Conservation (phyloP, 495 filamentous ascomycete species). For the Stereocaulon alpinum region DNA sequence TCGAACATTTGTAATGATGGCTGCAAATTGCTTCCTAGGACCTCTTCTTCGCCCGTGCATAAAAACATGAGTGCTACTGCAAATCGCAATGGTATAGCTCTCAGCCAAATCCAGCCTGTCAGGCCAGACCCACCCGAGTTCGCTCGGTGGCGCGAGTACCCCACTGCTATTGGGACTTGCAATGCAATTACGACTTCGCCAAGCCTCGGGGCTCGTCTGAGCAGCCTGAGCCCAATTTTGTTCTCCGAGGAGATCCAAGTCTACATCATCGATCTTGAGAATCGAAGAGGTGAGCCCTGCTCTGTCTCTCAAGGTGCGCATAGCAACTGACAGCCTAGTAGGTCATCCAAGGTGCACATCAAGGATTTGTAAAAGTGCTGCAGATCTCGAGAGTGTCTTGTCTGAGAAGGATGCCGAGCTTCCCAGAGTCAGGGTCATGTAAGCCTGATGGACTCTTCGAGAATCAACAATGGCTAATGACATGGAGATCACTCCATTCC, state of each 20-base stretch:
- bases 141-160: constrained; percentile 7
- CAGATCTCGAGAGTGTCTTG: constrained; percentile 7
- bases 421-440: constrained; percentile 1
- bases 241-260: constrained; percentile 4
- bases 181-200: background rate
- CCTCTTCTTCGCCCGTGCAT: background rate
- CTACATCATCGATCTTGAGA: constrained; percentile 6
- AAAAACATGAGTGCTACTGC: background rate
- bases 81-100: background rate
- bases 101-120: background rate
- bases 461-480: background rate
- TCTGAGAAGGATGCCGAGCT: background rate
- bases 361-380: background rate
- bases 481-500: constrained; percentile 9
- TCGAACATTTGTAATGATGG: background rate
- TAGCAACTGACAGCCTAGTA: background rate
- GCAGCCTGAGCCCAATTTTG: background rate
- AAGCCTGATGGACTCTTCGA: no score
- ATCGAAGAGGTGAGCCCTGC: background rate
- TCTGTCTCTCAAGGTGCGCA: background rate
- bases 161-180: background rate
- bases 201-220: constrained; percentile 4
- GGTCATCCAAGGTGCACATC: background rate
- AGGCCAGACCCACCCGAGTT: background rate
- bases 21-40: background rate